These are phyloP conservation scores for Xylaria castorea DNA, from an alignment of 495 filamentous ascomycete species.

Conservation along the genomic window DNA sequence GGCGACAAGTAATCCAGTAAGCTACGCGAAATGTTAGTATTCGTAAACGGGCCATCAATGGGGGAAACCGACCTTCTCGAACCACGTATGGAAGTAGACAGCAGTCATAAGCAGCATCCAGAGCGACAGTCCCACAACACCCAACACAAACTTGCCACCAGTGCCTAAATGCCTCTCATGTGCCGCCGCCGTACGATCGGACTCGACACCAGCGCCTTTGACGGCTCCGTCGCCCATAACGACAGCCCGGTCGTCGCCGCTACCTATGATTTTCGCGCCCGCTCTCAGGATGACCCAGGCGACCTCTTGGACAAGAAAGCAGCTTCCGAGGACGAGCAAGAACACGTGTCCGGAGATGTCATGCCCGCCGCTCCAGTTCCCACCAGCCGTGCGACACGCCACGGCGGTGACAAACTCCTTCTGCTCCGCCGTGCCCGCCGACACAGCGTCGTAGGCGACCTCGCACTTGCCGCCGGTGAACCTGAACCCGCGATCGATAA, in stretches of 20 bases:
- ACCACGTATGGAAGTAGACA: conserved; percentile 97
- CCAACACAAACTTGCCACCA: conserved; percentile 57
- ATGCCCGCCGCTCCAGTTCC: conserved; percentile 85
- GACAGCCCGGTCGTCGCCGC: conserved; percentile 63
- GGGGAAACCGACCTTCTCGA: conserved; percentile 78
- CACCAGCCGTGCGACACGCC: conserved; percentile 84
- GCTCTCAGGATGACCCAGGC: conserved; percentile 63
- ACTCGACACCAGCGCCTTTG: conserved; percentile 56
- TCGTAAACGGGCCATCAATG: conserved; percentile 17
- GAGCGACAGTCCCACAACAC: conserved; percentile 68
- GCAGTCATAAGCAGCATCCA: conserved; percentile 99
- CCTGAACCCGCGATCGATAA: conserved; percentile 86
- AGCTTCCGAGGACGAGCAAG: conserved; percentile 81
- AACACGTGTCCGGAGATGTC: conserved; percentile 97
- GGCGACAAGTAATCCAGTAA: conserved; percentile 76
- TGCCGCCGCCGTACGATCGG: conserved; percentile 32
- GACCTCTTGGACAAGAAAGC: conserved; percentile 80
- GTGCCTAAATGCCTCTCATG: conserved; percentile 45
- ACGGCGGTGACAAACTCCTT: conserved; percentile 68
- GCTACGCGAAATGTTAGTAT: conserved; percentile 49
- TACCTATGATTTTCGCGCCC: conserved; percentile 32
- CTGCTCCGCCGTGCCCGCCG: conserved; percentile 40
- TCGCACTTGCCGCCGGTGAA: conserved; percentile 85
- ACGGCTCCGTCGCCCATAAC: conserved; percentile 65
- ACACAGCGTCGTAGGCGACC: conserved; percentile 44